Evolutionary conservation across 208 protist species (phyloP).

Genomic region (Acanthamoeba sp.): DNA sequence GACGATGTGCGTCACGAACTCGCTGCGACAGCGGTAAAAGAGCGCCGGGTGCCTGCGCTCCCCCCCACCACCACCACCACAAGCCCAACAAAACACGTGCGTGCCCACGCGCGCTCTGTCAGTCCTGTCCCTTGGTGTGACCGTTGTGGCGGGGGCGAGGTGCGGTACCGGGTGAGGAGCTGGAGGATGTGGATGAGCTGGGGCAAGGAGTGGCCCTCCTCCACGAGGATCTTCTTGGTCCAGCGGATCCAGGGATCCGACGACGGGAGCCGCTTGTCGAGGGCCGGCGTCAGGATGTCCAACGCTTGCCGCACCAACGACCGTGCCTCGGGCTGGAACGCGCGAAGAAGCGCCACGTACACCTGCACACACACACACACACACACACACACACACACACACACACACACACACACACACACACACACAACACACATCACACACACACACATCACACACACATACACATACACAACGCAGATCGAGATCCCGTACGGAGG

Average conservation of each 20-base stretch:
- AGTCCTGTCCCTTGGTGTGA: too few species aligned
- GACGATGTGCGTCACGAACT: conserved; percentile 88
- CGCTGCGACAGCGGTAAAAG: conserved; percentile 87
- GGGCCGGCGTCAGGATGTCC: conserved; percentile 89
- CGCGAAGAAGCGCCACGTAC: conserved; percentile 89
- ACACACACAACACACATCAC: background rate
- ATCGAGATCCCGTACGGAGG: too few species aligned
- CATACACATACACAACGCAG: too few species aligned
- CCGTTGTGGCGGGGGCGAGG: background rate
- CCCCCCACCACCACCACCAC: too few species aligned
- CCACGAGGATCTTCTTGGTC: conserved; percentile 91
- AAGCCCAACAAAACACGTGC: too few species aligned
- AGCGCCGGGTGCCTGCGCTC: conserved; percentile 84
- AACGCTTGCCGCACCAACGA: conserved; percentile 88
- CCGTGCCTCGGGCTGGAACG: conserved; percentile 89
- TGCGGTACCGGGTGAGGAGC: conserved; percentile 68
- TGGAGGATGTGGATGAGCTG: conserved; percentile 92
- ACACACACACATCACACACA: background rate
- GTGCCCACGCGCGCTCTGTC: too few species aligned
- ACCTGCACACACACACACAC: conserved; percentile 19
- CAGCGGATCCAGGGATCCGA: conserved; percentile 88
- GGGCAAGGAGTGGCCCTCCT: conserved; percentile 89
- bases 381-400: background rate
- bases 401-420: conserved; percentile 84
- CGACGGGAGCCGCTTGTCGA: conserved; percentile 80